Conservation (phyloP, 169 alveolate species). For the Neospora caninum region DNA sequence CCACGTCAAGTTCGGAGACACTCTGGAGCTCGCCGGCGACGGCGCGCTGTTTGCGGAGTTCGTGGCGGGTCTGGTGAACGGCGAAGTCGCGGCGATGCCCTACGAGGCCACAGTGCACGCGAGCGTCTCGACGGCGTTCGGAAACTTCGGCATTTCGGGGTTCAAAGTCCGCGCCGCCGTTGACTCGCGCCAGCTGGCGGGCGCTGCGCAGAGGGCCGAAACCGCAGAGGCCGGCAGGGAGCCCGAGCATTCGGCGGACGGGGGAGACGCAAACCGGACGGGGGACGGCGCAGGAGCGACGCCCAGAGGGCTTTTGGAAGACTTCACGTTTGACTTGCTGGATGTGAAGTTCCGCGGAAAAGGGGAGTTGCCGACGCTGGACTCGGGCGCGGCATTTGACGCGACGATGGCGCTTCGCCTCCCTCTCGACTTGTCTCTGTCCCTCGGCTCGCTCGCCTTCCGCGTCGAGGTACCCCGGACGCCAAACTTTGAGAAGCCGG, state of each 20-base stretch:
- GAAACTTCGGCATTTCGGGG: not conserved
- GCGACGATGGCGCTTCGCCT: conserved; percentile 10
- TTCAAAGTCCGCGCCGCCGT: not conserved
- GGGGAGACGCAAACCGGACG: not conserved
- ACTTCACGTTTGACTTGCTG: not conserved
- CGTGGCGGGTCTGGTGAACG: not conserved
- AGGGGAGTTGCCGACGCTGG: not conserved
- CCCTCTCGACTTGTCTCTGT: conserved; percentile 42
- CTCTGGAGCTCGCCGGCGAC: not conserved
- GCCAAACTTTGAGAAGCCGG: not conserved
- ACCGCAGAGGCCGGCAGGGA: not conserved
- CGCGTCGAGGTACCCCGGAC: not conserved
- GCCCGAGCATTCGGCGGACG: not conserved
- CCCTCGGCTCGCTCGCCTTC: conserved; percentile 42
- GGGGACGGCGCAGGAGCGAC: not conserved
- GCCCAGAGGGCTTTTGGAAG: not conserved
- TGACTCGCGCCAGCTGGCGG: not conserved
- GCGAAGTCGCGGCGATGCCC: not conserved
- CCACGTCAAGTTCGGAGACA: not conserved
- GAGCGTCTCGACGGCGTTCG: conserved; percentile 2
- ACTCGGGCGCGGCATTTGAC: not conserved
- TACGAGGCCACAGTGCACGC: conserved; percentile 16
- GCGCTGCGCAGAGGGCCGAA: not conserved
- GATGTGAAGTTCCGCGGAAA: not conserved
- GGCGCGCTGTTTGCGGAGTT: not conserved